Conservation (phyloP, 73 alveolate genomes). For the Tetrahymena elliotti region DNA sequence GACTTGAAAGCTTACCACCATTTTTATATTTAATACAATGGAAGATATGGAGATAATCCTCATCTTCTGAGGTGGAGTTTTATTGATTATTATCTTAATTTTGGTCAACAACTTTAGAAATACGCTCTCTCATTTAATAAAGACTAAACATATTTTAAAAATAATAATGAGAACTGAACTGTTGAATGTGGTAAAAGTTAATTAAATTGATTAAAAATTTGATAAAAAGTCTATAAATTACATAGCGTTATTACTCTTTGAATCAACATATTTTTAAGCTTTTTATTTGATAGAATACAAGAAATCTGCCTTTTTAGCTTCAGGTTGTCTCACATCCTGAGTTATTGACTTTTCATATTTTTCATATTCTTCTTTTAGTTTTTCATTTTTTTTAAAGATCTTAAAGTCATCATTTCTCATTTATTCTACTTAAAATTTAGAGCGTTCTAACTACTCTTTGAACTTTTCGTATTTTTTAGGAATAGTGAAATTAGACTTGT, state of each 20-base stretch:
- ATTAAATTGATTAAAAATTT: too few species aligned
- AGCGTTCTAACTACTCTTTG: neutral
- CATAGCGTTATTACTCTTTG: neutral
- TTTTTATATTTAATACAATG: conserved; percentile 22
- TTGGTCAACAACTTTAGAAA: neutral
- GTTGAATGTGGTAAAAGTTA: too few species aligned
- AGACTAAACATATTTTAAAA: neutral
- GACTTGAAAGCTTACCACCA: conserved; percentile 38
- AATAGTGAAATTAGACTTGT: neutral
- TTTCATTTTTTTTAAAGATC: neutral
- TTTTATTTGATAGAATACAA: neutral
- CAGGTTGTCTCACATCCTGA: neutral
- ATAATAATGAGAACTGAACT: neutral
- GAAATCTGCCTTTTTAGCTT: neutral
- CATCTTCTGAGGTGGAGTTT: neutral
- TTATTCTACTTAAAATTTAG: neutral
- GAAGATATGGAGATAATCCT: conserved; percentile 17
- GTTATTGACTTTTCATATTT: neutral
- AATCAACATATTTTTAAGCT: neutral
- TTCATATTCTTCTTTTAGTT: neutral
- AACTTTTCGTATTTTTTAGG: neutral
- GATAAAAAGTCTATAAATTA: neutral
- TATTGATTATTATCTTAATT: neutral
- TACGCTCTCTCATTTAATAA: neutral
- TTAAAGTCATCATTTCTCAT: neutral